Base-by-base conservation (phyloP, 257 asterid species). In the Nicotiana tomentosiformis region DNA sequence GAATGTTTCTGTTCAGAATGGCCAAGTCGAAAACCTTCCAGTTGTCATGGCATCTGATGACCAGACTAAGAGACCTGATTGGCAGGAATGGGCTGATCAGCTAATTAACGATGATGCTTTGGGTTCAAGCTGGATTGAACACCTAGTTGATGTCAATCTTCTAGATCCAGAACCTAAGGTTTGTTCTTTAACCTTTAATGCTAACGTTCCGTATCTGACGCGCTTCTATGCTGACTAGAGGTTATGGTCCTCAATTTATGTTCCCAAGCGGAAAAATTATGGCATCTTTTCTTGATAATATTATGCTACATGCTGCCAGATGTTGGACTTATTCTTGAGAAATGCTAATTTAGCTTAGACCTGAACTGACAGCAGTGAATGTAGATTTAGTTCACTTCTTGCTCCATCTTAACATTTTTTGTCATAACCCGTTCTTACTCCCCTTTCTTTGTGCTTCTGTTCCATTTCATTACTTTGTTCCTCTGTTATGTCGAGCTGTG, bases 81-180 rank as follows among this genome's bases (percentile, higher is more conserved):
- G 93, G 97, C 89, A 85, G 78, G 94, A 90, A 61, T 93, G 98
- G 98, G 91, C 92, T 0, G 90, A 93, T 66, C 90, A 92, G 90
- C 84, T 92, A 65, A 88, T 92, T 84, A 82, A 87, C 43, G 92
- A 85, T 29, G 93, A 87, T 68, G 30, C 91, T 0, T 85, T 89
- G n/a, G 97, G 85, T 77, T 78, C 94, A 33, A 90, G 87, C 85
- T 91, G 93, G 92, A 86, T 85, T 77, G 90, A 92, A 84, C 87
- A 91, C 76, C 93, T 92, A 77, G 90, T 89, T 60, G 95, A 91
- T 85, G 90, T 90, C 81, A 84, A 87, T 83, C 85, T 90, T 81
- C 94, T 95, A 14, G 93, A 92, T 84, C 88, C 90, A 14, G 93
- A 89, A 60, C 82, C 92, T 77, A 89, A 92, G 97, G 98, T 92